phyloP scores from a whole-genome alignment of 129 eudicot genomes.

The Mikania micrantha region DNA sequence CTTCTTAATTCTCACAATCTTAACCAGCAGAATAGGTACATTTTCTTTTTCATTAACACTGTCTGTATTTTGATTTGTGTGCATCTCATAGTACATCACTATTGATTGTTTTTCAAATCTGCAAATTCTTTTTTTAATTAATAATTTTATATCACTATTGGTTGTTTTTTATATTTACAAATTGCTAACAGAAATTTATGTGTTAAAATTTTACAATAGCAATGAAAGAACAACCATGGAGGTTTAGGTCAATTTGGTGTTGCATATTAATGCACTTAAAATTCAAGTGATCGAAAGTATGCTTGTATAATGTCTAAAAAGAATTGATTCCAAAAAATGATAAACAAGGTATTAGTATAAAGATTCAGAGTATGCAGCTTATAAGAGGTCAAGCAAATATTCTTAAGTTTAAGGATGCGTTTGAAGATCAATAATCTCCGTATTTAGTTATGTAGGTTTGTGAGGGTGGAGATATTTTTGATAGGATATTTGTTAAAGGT shows the following conservation, averaged over 20 bases:
- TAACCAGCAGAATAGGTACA: too few relatives aligned
- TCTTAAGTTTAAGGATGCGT: constrained; percentile 83
- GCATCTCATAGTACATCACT: too few relatives aligned
- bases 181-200: too few relatives aligned
- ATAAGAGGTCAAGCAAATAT: constrained; percentile 83
- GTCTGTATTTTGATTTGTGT: too few relatives aligned
- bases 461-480: constrained; percentile 93
- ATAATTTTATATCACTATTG: too few relatives aligned
- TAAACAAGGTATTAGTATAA: constrained; percentile 84
- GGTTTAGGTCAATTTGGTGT: constrained; percentile 95
- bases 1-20: too few relatives aligned
- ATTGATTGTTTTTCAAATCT: too few relatives aligned
- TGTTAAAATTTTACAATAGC: too few relatives aligned
- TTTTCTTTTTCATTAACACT: too few relatives aligned
- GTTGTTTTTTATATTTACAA: too few relatives aligned
- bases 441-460: constrained; percentile 91
- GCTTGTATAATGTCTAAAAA: constrained; percentile 90
- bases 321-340: constrained; percentile 68
- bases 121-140: too few relatives aligned
- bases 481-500: constrained; percentile 77
- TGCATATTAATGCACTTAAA: constrained; percentile 57
- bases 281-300: constrained; percentile 35
- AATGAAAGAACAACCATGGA: too few relatives aligned
- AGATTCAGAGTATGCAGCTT: constrained; percentile 90
- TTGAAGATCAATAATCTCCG: constrained; percentile 69